These are phyloP conservation scores for Aschersonia sp. DNA, from an alignment of 2,329 filamentous ascomycete species.

Conservation along the genomic window DNA sequence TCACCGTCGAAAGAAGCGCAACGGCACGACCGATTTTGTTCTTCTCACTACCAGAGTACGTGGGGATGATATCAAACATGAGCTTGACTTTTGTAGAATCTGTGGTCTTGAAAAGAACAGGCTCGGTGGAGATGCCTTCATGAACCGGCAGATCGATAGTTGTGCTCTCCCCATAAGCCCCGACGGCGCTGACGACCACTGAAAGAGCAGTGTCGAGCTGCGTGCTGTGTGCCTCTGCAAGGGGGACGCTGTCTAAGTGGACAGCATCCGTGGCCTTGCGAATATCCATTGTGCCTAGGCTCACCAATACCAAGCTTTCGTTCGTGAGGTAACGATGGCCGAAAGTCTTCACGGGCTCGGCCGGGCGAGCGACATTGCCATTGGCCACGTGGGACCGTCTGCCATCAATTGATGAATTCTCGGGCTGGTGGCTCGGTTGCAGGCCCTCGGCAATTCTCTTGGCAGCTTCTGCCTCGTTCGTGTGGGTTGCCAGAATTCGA, in stretches of 20 bases:
- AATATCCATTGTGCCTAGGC: slow-evolving; percentile 88
- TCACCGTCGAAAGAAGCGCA: slow-evolving; percentile 74
- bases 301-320: slow-evolving; percentile 81
- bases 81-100: slow-evolving; percentile 75
- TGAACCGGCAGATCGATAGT: slow-evolving; percentile 88
- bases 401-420: slow-evolving; percentile 46
- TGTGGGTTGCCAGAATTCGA: slow-evolving; percentile 45
- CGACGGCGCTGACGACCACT: slow-evolving; percentile 74
- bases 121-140: slow-evolving; percentile 86
- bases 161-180: slow-evolving; percentile 73
- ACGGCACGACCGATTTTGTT: slow-evolving; percentile 82
- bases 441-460: slow-evolving; percentile 8
- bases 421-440: slow-evolving; percentile 18
- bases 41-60: slow-evolving; percentile 81
- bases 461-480: slow-evolving; percentile 15
- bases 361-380: slow-evolving; percentile 27
- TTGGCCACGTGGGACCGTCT: slow-evolving; percentile 38
- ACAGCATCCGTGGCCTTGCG: slow-evolving; percentile 70
- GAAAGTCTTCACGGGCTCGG: slow-evolving; percentile 84
- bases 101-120: slow-evolving; percentile 72
- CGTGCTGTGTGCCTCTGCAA: slow-evolving; percentile 78
- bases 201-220: slow-evolving; percentile 91
- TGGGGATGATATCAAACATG: slow-evolving; percentile 88
- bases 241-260: slow-evolving; percentile 73
- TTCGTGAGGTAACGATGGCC: slow-evolving; percentile 89